These are phyloP conservation scores for Cercospora zeina DNA, from an alignment of 2,329 filamentous ascomycete species.

Conservation along the genomic window DNA sequence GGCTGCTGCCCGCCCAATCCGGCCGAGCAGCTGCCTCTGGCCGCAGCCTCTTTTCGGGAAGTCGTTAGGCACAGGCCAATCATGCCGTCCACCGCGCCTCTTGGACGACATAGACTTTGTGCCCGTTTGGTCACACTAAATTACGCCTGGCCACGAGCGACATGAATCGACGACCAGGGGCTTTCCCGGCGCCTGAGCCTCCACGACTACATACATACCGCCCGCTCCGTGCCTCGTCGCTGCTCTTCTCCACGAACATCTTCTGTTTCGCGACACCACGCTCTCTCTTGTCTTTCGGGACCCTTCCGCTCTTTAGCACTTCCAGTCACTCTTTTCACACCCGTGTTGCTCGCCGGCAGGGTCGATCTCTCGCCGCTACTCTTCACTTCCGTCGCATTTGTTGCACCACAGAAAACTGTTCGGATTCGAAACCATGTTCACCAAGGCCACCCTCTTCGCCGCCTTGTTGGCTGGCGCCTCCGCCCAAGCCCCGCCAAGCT, in stretches of 20 bases:
- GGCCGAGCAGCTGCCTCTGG: conserved; percentile 10
- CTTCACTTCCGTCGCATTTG: neutral
- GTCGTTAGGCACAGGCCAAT: conserved; percentile 26
- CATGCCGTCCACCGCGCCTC: conserved; percentile 3
- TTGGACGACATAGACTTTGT: conserved; percentile 25
- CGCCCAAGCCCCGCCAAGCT: conserved; percentile 22
- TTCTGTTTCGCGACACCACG: conserved; percentile 33
- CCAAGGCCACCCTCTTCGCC: conserved; percentile 37
- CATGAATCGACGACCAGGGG: conserved; percentile 25
- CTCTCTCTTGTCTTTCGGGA: conserved; percentile 37
- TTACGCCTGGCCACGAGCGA: conserved; percentile 24
- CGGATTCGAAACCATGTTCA: conserved; percentile 31
- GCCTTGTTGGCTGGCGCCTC: conserved; percentile 35
- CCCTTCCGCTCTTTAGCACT: conserved; percentile 39
- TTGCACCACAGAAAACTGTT: conserved; percentile 24
- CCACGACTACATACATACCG: conserved; percentile 9
- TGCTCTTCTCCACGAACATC: conserved; percentile 28
- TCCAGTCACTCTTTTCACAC: conserved; percentile 37
- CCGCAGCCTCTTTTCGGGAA: conserved; percentile 20
- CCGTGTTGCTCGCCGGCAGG: conserved; percentile 31
- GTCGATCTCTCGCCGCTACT: conserved; percentile 29
- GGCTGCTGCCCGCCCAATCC: conserved; percentile 10
- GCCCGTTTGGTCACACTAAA: conserved; percentile 22
- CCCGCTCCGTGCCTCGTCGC: conserved; percentile 14
- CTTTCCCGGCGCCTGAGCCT: conserved; percentile 13